Evolutionary conservation across 257 asterid genomes (phyloP), one percentile per base, ranked within the genome.

Genomic region (Oldenlandia corymbosa): DNA sequence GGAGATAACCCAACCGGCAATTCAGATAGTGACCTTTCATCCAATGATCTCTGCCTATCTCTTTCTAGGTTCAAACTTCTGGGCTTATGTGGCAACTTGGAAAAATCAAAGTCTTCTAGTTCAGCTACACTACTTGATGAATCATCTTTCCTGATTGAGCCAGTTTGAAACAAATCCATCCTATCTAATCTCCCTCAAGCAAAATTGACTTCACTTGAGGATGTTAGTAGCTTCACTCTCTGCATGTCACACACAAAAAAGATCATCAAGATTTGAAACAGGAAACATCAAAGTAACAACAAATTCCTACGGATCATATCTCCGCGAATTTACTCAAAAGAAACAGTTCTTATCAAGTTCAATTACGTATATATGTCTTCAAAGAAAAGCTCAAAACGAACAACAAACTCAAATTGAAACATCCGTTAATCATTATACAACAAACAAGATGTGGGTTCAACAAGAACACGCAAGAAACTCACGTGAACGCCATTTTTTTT

Each of bases 41-140:
- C 91, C 14, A 78, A 71, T 7, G 96, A 88, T 55, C 80, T 68
- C 75, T 84, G 88, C 58, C 94, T 79, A 27, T 84, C 96, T 60
- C 94, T 79, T 24, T 84, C 96, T 58, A 82, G 76, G 68, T 84
- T 85, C 77, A 82, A 69, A 57, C 70, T 58, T 65, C 80, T 77
- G 0, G 84, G 85, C 47, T 75, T 68, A 37, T 62, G 68, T 0
- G 76, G 74, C 55, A 82, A 68, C 73, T 75, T 88, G 17, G 86
- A 81, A 31, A 84, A 80, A 75, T 84, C 91, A 58, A 54, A 69
- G 30, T 83, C 95, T 28, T 83, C 88, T 30, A 79, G 49, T 60
- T 84, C 93, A 2, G 71, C 66, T 39, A 62, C 68, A 49, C 72
- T 66, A 66, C 41, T 66, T 4, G 76, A 64, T 16, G 82, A 73